Evolutionary conservation across 345 rosid genomes (phyloP).

Genomic region (Salix brachista): DNA sequence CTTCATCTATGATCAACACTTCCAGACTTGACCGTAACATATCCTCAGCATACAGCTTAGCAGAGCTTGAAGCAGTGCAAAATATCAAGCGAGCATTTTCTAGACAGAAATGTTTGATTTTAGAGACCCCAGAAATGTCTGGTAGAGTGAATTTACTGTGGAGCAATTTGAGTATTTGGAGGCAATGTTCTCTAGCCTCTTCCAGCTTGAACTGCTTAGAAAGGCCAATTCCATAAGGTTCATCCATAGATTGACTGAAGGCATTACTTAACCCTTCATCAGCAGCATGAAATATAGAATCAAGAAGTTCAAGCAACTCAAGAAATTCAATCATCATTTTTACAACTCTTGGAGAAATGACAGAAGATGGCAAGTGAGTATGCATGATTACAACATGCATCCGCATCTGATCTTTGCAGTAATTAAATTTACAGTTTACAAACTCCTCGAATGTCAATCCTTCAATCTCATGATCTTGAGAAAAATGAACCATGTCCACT

Average conservation of each 20-base stretch:
- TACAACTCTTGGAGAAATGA: constrained; percentile 24
- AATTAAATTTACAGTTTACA: constrained; percentile 11
- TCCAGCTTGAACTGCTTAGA: neutral
- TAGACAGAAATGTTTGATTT: neutral
- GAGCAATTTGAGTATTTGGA: no score
- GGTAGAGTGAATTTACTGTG: neutral
- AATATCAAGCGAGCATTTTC: constrained; percentile 7
- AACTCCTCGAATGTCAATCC: constrained; percentile 14
- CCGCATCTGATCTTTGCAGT: constrained; percentile 6
- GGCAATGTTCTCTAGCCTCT: neutral
- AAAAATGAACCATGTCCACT: no score
- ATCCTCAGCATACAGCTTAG: neutral
- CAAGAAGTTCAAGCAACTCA: constrained; percentile 14
- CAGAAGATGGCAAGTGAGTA: constrained; percentile 35
- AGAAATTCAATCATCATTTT: constrained; percentile 21
- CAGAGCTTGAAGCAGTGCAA: constrained; percentile 9
- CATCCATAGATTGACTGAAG: neutral
- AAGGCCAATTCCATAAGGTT: neutral
- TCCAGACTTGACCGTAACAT: neutral
- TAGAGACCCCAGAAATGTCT: neutral
- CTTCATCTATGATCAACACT: constrained; percentile 11
- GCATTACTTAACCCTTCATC: neutral
- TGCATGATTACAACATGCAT: constrained; percentile 22
- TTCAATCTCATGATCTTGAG: no score
- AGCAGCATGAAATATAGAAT: neutral